These are phyloP conservation scores for Talaromyces thailandensis DNA, from an alignment of 495 filamentous ascomycete species.

Conservation along the genomic window DNA sequence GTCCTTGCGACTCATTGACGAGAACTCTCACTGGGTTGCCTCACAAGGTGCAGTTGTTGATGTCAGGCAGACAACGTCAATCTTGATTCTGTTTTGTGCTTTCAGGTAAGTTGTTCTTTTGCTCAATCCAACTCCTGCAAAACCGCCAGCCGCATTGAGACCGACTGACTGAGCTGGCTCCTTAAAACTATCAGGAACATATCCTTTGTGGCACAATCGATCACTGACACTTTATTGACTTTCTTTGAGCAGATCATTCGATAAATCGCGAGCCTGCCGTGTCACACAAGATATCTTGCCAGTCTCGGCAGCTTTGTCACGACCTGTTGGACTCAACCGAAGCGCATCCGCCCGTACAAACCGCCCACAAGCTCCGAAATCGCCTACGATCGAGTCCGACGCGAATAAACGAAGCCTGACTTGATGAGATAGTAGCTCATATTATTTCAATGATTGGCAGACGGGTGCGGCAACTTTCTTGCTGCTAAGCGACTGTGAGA, in stretches of 20 bases:
- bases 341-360: background rate
- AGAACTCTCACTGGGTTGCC: background rate
- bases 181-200: background rate
- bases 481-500: slow-evolving; percentile 5
- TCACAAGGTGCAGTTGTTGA: background rate
- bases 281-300: background rate
- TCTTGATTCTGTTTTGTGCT: background rate
- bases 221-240: background rate
- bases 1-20: background rate
- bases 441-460: slow-evolving; percentile 1
- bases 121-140: background rate
- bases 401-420: no score
- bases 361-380: background rate
- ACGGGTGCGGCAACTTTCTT: slow-evolving; percentile 4
- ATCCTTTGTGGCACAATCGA: background rate
- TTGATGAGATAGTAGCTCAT: background rate
- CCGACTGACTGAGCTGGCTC: background rate
- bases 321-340: background rate
- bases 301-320: background rate
- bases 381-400: background rate
- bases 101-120: background rate
- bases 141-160: background rate
- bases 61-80: background rate
- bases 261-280: background rate
- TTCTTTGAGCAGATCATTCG: background rate